A percentile compares a stretch with the other conserved stretches of the same genome.
phyloP scores from a whole-genome alignment of 2,329 filamentous ascomycete genomes.

The Elsinoe arachidis region DNA sequence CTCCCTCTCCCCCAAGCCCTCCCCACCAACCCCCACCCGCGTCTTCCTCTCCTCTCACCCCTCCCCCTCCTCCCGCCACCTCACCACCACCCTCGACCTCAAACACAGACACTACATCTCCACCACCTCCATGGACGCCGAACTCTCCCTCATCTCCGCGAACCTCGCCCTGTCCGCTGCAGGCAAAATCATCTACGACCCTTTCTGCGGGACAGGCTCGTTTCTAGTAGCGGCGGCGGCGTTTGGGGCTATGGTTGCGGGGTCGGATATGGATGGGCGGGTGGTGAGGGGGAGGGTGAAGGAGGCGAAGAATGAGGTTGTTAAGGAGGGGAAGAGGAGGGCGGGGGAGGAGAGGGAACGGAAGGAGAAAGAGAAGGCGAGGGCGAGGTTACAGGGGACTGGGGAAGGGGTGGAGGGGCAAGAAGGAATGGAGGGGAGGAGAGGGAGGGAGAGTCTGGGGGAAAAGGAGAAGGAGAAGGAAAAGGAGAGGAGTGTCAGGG shows the following conservation, averaged over 20 bases:
- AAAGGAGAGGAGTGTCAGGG: constrained; percentile 41
- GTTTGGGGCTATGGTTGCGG: constrained; percentile 75
- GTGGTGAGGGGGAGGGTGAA: constrained; percentile 63
- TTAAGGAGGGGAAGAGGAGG: not conserved
- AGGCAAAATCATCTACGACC: constrained; percentile 84
- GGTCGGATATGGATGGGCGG: constrained; percentile 88
- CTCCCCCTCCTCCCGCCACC: constrained; percentile 56
- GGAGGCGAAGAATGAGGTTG: not conserved
- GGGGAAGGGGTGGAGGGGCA: not conserved
- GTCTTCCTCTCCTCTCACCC: constrained; percentile 68
- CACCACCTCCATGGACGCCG: constrained; percentile 95
- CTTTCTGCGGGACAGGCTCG: constrained; percentile 89
- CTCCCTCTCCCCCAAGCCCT: constrained; percentile 27
- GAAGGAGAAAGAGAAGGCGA: constrained; percentile 47
- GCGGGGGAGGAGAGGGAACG: constrained; percentile 21
- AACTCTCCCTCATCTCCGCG: constrained; percentile 81
- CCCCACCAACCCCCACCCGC: constrained; percentile 46
- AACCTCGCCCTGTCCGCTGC: constrained; percentile 78
- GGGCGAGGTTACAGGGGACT: constrained; percentile 64
- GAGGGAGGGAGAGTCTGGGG: constrained; percentile 62
- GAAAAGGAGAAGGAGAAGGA: too few species aligned
- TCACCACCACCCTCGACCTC: constrained; percentile 68
- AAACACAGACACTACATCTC: constrained; percentile 92
- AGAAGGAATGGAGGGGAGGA: constrained; percentile 35
- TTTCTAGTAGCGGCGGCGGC: constrained; percentile 86